phyloP scores from a whole-genome alignment of 1,284 basidiomycete genomes.

The Chondrostereum purpureum region DNA sequence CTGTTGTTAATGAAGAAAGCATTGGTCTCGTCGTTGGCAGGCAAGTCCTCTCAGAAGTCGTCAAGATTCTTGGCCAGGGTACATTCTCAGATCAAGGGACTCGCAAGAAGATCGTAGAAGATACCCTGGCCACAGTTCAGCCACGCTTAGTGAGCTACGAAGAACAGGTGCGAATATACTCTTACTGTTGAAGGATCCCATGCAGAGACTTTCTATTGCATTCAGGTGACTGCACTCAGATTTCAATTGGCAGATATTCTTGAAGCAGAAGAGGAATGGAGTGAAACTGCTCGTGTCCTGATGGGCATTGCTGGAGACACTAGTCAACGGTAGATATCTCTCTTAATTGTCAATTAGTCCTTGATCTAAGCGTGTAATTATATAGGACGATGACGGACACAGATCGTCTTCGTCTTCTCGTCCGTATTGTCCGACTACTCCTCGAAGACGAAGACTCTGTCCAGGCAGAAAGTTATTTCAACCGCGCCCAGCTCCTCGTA shows the following conservation, averaged over 20 bases:
- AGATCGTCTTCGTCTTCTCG: conserved; percentile 86
- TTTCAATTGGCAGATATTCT: conserved; percentile 85
- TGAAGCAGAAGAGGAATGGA: conserved; percentile 91
- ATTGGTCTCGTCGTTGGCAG: conserved; percentile 80
- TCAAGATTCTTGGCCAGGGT: conserved; percentile 54
- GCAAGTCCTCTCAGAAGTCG: conserved; percentile 79
- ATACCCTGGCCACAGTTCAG: conserved; percentile 66
- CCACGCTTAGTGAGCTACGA: conserved; percentile 84
- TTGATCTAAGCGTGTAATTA: conserved; percentile 2
- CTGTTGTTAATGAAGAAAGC: conserved; percentile 72
- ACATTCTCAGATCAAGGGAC: conserved; percentile 48
- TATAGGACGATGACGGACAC: conserved; percentile 67
- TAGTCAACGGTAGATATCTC: conserved; percentile 66
- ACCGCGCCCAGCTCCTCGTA: conserved; percentile 87
- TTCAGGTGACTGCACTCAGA: conserved; percentile 74
- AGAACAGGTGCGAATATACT: conserved; percentile 87
- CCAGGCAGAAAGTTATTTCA: conserved; percentile 94
- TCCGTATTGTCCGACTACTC: conserved; percentile 91
- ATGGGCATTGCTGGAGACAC: conserved; percentile 90
- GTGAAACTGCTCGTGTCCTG: conserved; percentile 83
- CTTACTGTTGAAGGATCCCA: too few relatives aligned
- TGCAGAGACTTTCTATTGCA: not conserved
- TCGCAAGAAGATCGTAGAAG: conserved; percentile 66
- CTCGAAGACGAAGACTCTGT: conserved; percentile 93
- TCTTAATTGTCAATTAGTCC: not conserved